Conservation (phyloP, 495 filamentous ascomycete genomes). For the Xylaria nigripes region DNA sequence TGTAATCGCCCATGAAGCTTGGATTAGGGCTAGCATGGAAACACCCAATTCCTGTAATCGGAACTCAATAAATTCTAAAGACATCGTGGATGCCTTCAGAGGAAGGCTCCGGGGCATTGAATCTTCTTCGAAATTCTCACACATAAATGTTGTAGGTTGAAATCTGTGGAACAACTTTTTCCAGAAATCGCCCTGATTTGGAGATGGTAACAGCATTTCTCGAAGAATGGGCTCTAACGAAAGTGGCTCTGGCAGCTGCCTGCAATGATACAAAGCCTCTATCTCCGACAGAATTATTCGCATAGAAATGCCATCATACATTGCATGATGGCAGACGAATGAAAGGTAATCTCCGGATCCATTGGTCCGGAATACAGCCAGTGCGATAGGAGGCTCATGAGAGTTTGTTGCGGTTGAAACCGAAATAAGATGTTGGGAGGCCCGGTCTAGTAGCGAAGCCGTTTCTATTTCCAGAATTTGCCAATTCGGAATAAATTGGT, state of each 20-base stretch:
- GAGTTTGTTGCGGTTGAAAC: conserved; percentile 27
- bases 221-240: conserved; percentile 38
- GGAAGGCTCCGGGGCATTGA: not conserved
- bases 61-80: conserved; percentile 40
- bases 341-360: conserved; percentile 37
- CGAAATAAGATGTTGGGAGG: conserved; percentile 18
- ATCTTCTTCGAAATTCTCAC: not conserved
- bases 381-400: conserved; percentile 29
- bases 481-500: conserved; percentile 27
- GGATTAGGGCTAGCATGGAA: conserved; percentile 55
- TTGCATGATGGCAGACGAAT: conserved; percentile 63
- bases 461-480: conserved; percentile 14
- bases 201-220: conserved; percentile 18
- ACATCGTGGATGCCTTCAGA: not conserved
- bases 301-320: conserved; percentile 73
- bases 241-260: conserved; percentile 35
- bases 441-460: conserved; percentile 13
- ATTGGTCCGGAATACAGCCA: conserved; percentile 23
- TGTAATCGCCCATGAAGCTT: conserved; percentile 59
- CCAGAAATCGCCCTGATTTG: conserved; percentile 55
- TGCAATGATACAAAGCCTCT: conserved; percentile 41
- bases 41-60: conserved; percentile 44
- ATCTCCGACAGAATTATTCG: conserved; percentile 56
- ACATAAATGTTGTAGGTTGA: conserved; percentile 37
- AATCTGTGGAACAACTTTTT: conserved; percentile 39